Evolutionary conservation across 106 monocot genomes (phyloP).

Genomic region (Phalaenopsis aphrodite): DNA sequence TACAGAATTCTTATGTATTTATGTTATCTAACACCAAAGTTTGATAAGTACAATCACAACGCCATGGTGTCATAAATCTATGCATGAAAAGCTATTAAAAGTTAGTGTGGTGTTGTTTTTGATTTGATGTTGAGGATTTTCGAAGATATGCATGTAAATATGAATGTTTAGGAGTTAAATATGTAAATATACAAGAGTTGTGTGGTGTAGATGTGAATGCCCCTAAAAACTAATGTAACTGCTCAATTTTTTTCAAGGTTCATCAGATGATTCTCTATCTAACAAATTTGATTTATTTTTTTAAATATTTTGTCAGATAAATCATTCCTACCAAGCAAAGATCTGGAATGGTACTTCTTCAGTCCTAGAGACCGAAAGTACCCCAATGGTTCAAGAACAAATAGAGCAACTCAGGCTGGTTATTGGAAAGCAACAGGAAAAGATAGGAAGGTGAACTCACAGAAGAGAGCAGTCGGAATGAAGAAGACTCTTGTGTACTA

Average conservation of each 20-base stretch:
- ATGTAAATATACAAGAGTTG: no score
- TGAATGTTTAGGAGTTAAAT: no score
- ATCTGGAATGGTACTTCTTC: slow-evolving; percentile 97
- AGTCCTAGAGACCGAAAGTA: slow-evolving; percentile 88
- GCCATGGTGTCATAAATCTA: no score
- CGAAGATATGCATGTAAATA: no score
- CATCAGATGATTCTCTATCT: background rate
- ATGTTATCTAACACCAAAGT: no score
- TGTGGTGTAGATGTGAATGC: no score
- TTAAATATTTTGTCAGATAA: slow-evolving; percentile 38
- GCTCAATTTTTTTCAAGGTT: background rate
- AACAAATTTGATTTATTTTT: background rate
- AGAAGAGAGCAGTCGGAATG: slow-evolving; percentile 58
- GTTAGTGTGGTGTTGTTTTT: no score
- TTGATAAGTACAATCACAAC: no score
- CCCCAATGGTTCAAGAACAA: slow-evolving; percentile 86
- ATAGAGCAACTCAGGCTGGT: slow-evolving; percentile 73
- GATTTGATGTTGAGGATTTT: no score
- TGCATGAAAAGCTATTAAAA: no score
- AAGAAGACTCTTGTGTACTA: slow-evolving; percentile 96
- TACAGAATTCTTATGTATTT: no score
- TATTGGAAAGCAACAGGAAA: slow-evolving; percentile 98
- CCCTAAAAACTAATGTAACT: background rate
- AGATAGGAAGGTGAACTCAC: slow-evolving; percentile 67
- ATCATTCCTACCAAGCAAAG: slow-evolving; percentile 87